Evolutionary conservation across 2,329 filamentous ascomycete species (phyloP).

Genomic region (Hortaea werneckii): DNA sequence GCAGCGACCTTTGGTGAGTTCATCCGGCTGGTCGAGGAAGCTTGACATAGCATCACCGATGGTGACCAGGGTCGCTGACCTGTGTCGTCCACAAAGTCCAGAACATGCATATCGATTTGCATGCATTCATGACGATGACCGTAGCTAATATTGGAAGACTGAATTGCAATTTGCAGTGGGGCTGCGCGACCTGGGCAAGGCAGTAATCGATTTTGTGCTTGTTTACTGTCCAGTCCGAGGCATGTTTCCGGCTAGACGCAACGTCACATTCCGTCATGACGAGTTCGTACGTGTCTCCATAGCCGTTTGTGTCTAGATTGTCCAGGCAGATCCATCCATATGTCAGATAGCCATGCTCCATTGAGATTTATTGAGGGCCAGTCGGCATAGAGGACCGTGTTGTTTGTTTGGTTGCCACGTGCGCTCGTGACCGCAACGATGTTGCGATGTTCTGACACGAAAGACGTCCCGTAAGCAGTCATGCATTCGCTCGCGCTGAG

Average conservation of each 20-base stretch:
- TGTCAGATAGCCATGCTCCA: background rate
- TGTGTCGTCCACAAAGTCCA: constrained; percentile 12
- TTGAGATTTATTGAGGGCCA: too few species aligned
- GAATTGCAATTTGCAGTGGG: constrained; percentile 13
- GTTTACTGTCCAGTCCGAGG: constrained; percentile 3
- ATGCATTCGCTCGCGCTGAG: constrained; percentile 5
- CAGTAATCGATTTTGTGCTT: constrained; percentile 16
- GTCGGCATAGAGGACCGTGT: constrained; percentile 1
- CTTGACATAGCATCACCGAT: constrained; percentile 14
- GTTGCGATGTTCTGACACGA: constrained; percentile 1
- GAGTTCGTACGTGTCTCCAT: background rate
- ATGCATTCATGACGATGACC: constrained; percentile 16
- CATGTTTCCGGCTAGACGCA: background rate
- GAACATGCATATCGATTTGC: constrained; percentile 17
- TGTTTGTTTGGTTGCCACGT: constrained; percentile 2
- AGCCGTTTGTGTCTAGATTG: background rate
- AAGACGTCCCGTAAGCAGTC: constrained; percentile 2
- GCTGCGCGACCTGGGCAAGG: constrained; percentile 9
- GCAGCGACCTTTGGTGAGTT: constrained; percentile 9
- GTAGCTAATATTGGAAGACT: constrained; percentile 17
- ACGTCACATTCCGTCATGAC: constrained; percentile 1
- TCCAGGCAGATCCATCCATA: constrained; percentile 4
- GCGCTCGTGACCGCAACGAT: constrained; percentile 4
- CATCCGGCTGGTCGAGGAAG: constrained; percentile 10
- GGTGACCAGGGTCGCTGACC: constrained; percentile 14